A percentile compares a stretch with the other conserved stretches of the same genome.
These are phyloP conservation scores for Luffa aegyptiaca DNA, from an alignment of 306 rosid species.

Conservation along the genomic window DNA sequence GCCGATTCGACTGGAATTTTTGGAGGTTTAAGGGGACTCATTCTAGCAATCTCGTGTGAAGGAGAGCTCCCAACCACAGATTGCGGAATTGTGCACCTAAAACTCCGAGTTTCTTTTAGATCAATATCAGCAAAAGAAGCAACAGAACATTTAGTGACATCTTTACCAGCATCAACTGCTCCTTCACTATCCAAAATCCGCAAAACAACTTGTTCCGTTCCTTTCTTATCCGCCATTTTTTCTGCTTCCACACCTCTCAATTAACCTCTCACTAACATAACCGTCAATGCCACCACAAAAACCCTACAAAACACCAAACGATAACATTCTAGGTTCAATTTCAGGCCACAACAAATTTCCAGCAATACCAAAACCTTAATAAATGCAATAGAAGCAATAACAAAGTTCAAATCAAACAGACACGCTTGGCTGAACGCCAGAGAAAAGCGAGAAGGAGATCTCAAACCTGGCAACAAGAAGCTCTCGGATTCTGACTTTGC, in stretches of 20 bases:
- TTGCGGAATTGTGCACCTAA: slow-evolving; percentile 6
- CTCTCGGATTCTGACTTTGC: not conserved
- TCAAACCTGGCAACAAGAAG: not conserved
- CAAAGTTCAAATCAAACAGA: not conserved
- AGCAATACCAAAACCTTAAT: not conserved
- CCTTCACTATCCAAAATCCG: slow-evolving; percentile 27
- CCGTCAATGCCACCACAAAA: not conserved
- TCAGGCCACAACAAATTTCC: not conserved
- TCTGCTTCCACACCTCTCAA: slow-evolving; percentile 23
- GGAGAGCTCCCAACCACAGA: slow-evolving; percentile 14
- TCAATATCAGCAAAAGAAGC: slow-evolving; percentile 22
- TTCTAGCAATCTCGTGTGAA: slow-evolving; percentile 16
- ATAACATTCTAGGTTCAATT: not conserved
- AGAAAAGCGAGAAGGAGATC: not conserved
- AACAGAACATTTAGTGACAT: slow-evolving; percentile 11
- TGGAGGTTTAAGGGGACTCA: slow-evolving; percentile 24
- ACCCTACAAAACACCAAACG: not conserved
- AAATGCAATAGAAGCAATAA: not conserved
- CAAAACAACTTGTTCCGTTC: slow-evolving; percentile 41
- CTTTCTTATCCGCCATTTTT: slow-evolving; percentile 29
- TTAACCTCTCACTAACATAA: not conserved
- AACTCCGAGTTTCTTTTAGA: slow-evolving; percentile 20
- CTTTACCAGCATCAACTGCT: not conserved
- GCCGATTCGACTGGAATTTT: slow-evolving; percentile 20
- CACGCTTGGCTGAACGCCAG: not conserved